Percentiles rank a stretch among this genome's conserved stretches.
phyloP scores from a whole-genome alignment of 371 early-diverging fungal genomes.

The Mortierella sp. region DNA sequence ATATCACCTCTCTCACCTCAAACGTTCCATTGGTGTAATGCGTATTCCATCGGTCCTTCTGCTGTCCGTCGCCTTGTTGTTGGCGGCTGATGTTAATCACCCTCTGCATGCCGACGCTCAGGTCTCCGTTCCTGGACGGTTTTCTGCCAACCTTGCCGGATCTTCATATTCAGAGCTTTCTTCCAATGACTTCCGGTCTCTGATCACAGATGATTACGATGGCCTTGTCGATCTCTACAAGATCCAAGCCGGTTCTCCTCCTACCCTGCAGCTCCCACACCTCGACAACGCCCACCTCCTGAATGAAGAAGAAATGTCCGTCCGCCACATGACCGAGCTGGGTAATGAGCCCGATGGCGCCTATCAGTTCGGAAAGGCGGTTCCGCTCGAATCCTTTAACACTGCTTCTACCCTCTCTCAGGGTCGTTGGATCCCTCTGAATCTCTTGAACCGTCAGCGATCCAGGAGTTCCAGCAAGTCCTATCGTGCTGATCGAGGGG shows the following conservation, averaged over 20 bases:
- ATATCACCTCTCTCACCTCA: neutral
- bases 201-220: neutral
- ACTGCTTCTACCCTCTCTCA: conserved; percentile 16
- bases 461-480: neutral
- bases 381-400: conserved; percentile 18
- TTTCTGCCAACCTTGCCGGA: conserved; percentile 23
- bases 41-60: conserved; percentile 13
- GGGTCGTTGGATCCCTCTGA: conserved; percentile 39
- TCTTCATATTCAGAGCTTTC: neutral
- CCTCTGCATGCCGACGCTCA: conserved; percentile 22
- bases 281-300: conserved; percentile 38
- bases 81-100: neutral
- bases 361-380: conserved; percentile 52
- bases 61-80: conserved; percentile 30
- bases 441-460: conserved; percentile 5
- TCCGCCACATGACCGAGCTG: neutral
- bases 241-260: conserved; percentile 15
- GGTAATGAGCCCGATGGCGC: conserved; percentile 23
- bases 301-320: conserved; percentile 15
- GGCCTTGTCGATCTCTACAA: neutral
- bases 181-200: neutral
- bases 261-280: conserved; percentile 27
- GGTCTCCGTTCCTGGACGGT: conserved; percentile 44
- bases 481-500: conserved; percentile 2
- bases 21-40: conserved; percentile 8